These are phyloP conservation scores for Suillus discolor DNA, from an alignment of 768 basidiomycete genomes.

Conservation along the genomic window DNA sequence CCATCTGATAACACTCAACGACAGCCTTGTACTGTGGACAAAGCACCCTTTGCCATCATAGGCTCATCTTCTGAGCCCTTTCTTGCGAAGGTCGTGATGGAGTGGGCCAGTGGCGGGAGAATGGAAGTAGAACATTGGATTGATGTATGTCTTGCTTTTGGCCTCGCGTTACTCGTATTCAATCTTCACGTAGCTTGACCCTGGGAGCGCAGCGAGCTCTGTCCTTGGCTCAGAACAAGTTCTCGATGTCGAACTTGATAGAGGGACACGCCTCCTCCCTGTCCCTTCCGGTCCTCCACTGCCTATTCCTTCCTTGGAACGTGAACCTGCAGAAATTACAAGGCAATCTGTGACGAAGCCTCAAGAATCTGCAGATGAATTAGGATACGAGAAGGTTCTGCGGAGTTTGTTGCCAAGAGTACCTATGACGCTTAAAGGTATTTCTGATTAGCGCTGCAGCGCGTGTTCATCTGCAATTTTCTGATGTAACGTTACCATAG, in stretches of 20 bases:
- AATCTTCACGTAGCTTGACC: conserved; percentile 41
- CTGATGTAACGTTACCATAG: conserved; percentile 24
- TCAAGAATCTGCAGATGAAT: neutral
- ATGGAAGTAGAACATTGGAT: conserved; percentile 55
- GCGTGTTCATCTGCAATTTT: neutral
- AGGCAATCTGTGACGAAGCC: neutral
- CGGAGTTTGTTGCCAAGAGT: conserved; percentile 40
- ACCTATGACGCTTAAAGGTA: conserved; percentile 49
- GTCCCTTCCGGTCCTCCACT: conserved; percentile 22
- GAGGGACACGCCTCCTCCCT: conserved; percentile 41
- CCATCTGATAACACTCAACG: conserved; percentile 13
- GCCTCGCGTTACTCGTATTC: conserved; percentile 8
- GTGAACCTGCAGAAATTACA: conserved; percentile 10
- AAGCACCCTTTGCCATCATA: conserved; percentile 43
- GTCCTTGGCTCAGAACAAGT: conserved; percentile 52
- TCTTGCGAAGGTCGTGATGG: conserved; percentile 42
- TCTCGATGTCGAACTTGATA: conserved; percentile 51
- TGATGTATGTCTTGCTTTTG: conserved; percentile 37
- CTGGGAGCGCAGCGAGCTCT: conserved; percentile 36
- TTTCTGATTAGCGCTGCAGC: neutral
- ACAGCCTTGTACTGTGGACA: conserved; percentile 33
- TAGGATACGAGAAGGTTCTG: conserved; percentile 35
- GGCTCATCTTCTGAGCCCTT: conserved; percentile 48
- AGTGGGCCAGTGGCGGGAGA: conserved; percentile 45
- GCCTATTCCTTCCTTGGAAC: conserved; percentile 32